Conservation (phyloP, 2,329 filamentous ascomycete genomes). For the Ophiostoma triangulosporum region DNA sequence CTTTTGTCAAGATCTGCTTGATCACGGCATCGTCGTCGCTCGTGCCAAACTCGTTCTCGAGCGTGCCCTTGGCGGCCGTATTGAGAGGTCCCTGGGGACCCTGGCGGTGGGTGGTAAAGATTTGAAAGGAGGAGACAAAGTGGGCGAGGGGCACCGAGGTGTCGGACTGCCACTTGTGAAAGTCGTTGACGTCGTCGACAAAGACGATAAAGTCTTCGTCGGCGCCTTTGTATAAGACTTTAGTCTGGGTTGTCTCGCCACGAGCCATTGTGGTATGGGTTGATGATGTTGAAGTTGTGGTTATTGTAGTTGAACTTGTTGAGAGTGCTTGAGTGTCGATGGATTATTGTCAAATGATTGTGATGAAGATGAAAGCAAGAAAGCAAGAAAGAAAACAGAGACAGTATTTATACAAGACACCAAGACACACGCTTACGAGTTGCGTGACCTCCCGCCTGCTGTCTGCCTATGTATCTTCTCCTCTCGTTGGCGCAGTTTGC, state of each 20-base stretch:
- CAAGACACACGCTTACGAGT: too few relatives aligned
- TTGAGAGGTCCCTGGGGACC: conserved; percentile 73
- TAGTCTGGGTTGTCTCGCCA: conserved; percentile 47
- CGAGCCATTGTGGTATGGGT: conserved; percentile 4
- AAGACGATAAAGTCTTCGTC: conserved; percentile 47
- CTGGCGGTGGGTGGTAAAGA: conserved; percentile 82
- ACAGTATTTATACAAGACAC: too few relatives aligned
- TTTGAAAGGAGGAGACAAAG: conserved; percentile 76
- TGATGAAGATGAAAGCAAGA: not conserved
- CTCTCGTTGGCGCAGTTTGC: not conserved
- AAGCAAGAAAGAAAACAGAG: too few relatives aligned
- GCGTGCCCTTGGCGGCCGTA: conserved; percentile 54
- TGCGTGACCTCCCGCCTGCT: too few relatives aligned
- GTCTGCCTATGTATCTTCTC: not conserved
- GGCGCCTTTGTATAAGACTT: conserved; percentile 74
- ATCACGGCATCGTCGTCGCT: conserved; percentile 67
- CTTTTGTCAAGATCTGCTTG: conserved; percentile 66
- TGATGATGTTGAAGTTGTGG: not conserved
- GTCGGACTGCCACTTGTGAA: conserved; percentile 75
- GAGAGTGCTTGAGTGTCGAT: not conserved
- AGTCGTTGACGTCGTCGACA: conserved; percentile 44
- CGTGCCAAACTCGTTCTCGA: conserved; percentile 84
- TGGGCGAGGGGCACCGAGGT: conserved; percentile 65
- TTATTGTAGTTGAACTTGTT: not conserved
- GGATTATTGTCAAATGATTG: too few relatives aligned